Evolutionary conservation across 192 early-diverging fungal genomes (phyloP).

Genomic region (Linnemannia hyalina): DNA sequence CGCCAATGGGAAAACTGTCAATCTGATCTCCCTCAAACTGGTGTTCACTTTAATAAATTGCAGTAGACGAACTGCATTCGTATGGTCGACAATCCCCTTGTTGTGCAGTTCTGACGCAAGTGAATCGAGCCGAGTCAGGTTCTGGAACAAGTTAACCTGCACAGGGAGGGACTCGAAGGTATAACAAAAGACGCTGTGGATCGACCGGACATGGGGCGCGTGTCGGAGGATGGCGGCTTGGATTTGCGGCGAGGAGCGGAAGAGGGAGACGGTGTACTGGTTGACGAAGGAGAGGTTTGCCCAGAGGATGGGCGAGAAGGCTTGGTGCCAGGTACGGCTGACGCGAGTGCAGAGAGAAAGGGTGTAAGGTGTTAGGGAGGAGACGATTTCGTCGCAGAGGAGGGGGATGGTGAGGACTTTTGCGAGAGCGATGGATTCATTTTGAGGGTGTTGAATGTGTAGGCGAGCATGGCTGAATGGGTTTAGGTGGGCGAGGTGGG

Average conservation of each 20-base stretch:
- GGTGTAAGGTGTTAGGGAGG: background rate
- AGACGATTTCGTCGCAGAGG: constrained; percentile 29
- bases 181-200: constrained; percentile 33
- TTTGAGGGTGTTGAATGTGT: background rate
- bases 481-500: background rate
- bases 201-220: constrained; percentile 11
- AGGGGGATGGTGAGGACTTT: constrained; percentile 23
- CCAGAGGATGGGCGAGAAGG: constrained; percentile 31
- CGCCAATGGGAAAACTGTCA: constrained; percentile 27
- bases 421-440: background rate
- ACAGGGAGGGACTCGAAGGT: constrained; percentile 18
- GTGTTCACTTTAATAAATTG: constrained; percentile 33
- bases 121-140: constrained; percentile 12
- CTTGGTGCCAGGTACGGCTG: constrained; percentile 1
- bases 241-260: background rate
- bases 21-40: constrained; percentile 13
- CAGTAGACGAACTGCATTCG: constrained; percentile 25
- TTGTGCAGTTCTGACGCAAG: constrained; percentile 46
- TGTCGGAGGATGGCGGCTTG: constrained; percentile 15
- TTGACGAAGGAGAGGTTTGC: constrained; percentile 8
- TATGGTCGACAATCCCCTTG: constrained; percentile 48
- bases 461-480: background rate
- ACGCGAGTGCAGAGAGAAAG: constrained; percentile 13
- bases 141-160: background rate
- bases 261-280: constrained; percentile 18